Evolutionary conservation across 345 rosid species (phyloP).

Genomic region (Gossypium raimondii): DNA sequence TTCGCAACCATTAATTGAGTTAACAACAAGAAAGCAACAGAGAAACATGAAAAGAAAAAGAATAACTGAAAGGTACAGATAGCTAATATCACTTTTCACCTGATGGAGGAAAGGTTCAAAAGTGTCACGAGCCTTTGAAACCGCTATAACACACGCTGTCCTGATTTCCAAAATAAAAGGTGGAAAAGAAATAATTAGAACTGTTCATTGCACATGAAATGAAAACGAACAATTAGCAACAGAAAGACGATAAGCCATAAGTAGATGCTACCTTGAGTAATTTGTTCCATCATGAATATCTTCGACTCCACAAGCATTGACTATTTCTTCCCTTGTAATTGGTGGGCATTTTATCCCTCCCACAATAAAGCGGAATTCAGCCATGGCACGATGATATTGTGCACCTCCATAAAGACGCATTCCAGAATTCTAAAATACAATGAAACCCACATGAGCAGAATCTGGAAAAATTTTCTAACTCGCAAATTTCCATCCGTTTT

Average conservation of each 20-base stretch:
- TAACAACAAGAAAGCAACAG: neutral
- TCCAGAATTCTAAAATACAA: slow-evolving; percentile 62
- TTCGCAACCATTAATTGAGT: neutral
- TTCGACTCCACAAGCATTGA: slow-evolving; percentile 95
- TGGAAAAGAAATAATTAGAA: slow-evolving; percentile 8
- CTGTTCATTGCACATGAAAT: slow-evolving; percentile 9
- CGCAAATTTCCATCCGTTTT: neutral
- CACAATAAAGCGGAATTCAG: slow-evolving; percentile 88
- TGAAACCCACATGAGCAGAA: neutral
- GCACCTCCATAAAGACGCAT: slow-evolving; percentile 99
- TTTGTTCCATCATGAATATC: slow-evolving; percentile 97
- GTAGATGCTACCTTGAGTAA: slow-evolving; percentile 65
- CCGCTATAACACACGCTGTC: slow-evolving; percentile 97
- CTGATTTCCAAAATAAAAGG: slow-evolving; percentile 37
- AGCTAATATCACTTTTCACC: slow-evolving; percentile 33
- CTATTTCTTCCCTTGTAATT: slow-evolving; percentile 89
- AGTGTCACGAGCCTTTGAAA: slow-evolving; percentile 93
- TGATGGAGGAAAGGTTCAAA: slow-evolving; percentile 96
- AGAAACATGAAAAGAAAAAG: neutral
- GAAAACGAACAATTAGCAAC: slow-evolving; percentile 14
- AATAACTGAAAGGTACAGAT: neutral
- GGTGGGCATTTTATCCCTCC: slow-evolving; percentile 93
- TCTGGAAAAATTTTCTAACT: neutral
- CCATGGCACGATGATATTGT: slow-evolving; percentile 94
- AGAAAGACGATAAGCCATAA: slow-evolving; percentile 8